A percentile compares a stretch with the other conserved stretches of the same genome.
Evolutionary conservation across 441 rosid species (phyloP).

Genomic region (Omphalea diandra): DNA sequence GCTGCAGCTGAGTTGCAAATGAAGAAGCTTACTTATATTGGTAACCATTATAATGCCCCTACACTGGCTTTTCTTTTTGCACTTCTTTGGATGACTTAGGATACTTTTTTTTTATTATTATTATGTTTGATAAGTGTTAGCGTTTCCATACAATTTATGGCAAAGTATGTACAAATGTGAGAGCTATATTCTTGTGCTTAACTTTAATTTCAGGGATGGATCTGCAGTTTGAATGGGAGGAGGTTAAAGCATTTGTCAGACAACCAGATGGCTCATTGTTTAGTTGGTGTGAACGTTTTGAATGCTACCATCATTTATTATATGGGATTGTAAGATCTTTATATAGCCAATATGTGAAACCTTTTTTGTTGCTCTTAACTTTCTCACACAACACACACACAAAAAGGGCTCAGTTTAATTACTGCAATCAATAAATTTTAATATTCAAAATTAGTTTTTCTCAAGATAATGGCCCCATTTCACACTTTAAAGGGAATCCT

Average conservation of each 20-base stretch:
- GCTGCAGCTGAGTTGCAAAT: conserved; percentile 76
- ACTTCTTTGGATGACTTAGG: not conserved
- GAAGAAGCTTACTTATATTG: conserved; percentile 81
- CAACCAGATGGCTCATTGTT: conserved; percentile 87
- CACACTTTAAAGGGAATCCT: not conserved
- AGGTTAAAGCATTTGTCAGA: conserved; percentile 62
- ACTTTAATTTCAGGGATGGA: conserved; percentile 64
- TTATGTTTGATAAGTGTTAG: not conserved
- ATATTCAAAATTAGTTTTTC: not conserved
- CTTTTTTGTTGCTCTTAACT: not conserved
- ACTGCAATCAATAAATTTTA: not conserved
- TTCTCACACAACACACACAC: not conserved
- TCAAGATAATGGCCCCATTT: not conserved
- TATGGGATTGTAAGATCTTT: conserved; percentile 61
- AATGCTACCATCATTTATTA: conserved; percentile 63
- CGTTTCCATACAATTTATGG: not conserved
- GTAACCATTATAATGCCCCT: conserved; percentile 34
- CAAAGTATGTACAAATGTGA: not conserved
- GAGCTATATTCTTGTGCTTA: not conserved
- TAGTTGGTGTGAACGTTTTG: conserved; percentile 92
- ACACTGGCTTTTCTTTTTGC: not conserved
- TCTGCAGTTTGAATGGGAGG: conserved; percentile 84
- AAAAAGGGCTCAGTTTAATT: not conserved
- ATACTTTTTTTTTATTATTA: not conserved
- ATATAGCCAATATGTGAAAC: not conserved